Base-by-base conservation (phyloP, 2,329 filamentous ascomycete species). In the Hypoxylon sp. region DNA sequence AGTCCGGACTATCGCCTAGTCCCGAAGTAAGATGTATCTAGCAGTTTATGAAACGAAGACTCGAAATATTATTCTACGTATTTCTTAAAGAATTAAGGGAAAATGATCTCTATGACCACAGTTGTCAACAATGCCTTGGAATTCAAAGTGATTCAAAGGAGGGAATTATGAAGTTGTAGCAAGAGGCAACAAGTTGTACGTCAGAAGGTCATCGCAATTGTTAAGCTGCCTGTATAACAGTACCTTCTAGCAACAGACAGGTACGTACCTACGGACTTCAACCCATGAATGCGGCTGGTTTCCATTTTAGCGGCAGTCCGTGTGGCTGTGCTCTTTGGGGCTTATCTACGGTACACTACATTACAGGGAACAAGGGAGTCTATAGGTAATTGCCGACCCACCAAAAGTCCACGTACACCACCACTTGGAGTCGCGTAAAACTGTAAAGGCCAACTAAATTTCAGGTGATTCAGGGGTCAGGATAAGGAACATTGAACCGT, bases 101-200 rank as follows among this genome's bases (percentile, higher is more conserved):
- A 45, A 45, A 21, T 6, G n/a, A 21, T 10, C 38, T 19, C 13
- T 9, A 13, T 13, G 17, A n/a, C 17, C 17, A 17, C 38, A 7
- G 38, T 21, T 19, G 17, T 14, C 25, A 14, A 49, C n/a, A 17
- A 48, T 36, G 7, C 4, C 19, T 6, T 19, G 17, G 17, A n/a
- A 46, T 14, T 51, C 10, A 7, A 52, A 38, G 34, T 41, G 19
- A 48, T 36, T 53, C 49, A 25, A 53, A 53, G 25, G 19, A 28
- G 21, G 23, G 5, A 21, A 63, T 48, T 48, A 23, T 56, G 36
- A 4, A 43, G 60, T 30, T 43, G 50, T 56, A 32, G 34, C 7
- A 14, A 32, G 51, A 60, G 61, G 61, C 65, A 68, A 55, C 65
- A 21, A 59, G 38, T 43, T 14, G 50, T 68, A 65, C 65, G 65